Conservation (phyloP, 78 protist genomes). For the Pigoraptor vietnamica region DNA sequence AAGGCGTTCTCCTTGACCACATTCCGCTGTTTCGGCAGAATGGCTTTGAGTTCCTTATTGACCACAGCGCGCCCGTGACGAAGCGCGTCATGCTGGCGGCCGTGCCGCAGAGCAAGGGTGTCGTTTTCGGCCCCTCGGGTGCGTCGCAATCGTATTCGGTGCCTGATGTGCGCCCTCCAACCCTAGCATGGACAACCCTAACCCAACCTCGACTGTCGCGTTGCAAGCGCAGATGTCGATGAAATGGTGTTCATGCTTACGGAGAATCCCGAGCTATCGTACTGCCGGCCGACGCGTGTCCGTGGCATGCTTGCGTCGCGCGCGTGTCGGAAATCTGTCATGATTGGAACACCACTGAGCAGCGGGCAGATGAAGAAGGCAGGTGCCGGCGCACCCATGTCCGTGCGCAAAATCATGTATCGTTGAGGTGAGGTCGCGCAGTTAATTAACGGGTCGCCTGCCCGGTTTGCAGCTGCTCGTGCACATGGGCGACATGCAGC, state of each 20-base stretch:
- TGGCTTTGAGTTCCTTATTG: slow-evolving; percentile 58
- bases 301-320: slow-evolving; percentile 77
- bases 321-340: slow-evolving; percentile 55
- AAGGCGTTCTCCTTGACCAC: slow-evolving; percentile 42
- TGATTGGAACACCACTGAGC: slow-evolving; percentile 75
- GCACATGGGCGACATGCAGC: slow-evolving; percentile 52
- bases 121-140: slow-evolving; percentile 22
- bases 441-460: too few relatives aligned
- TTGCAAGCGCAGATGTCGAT: too few relatives aligned
- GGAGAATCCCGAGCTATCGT: slow-evolving; percentile 30
- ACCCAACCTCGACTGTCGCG: too few relatives aligned
- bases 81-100: slow-evolving; percentile 37
- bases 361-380: slow-evolving; percentile 53
- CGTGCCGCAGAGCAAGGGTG: slow-evolving; percentile 39
- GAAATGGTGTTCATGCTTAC: slow-evolving; percentile 50
- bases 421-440: too few relatives aligned
- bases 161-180: too few relatives aligned
- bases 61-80: slow-evolving; percentile 41
- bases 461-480: slow-evolving; percentile 11
- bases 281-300: slow-evolving; percentile 47
- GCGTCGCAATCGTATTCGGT: too few relatives aligned
- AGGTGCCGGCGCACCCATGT: too few relatives aligned
- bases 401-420: too few relatives aligned
- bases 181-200: too few relatives aligned
- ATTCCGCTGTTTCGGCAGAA: slow-evolving; percentile 33